phyloP scores from a whole-genome alignment of 352 stramenopile genomes.

The Pythium vanterpoolii region DNA sequence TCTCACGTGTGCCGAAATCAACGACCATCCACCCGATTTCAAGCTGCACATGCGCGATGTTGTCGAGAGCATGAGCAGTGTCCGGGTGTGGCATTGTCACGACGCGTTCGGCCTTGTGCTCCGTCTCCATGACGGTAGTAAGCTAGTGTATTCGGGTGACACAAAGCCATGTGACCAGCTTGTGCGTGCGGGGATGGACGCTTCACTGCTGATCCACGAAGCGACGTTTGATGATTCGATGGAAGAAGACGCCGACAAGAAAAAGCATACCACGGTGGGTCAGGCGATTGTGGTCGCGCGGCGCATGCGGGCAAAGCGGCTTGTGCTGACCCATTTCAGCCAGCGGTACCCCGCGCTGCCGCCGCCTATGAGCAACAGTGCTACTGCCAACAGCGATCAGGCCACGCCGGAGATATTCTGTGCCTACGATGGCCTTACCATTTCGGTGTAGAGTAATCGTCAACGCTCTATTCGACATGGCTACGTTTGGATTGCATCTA shows the following conservation, averaged over 20 bases:
- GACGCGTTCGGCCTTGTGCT: conserved; percentile 77
- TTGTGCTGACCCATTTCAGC: conserved; percentile 97
- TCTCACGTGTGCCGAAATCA: conserved; percentile 52
- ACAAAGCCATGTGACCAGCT: conserved; percentile 87
- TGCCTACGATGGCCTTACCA: conserved; percentile 39
- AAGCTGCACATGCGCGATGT: conserved; percentile 30
- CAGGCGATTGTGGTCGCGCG: conserved; percentile 88
- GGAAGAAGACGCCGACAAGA: conserved; percentile 89
- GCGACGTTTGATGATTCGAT: conserved; percentile 97
- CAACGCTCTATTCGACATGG: conserved; percentile 1
- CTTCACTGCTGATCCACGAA: conserved; percentile 94
- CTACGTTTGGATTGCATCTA: conserved; percentile 15
- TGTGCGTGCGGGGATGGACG: conserved; percentile 44
- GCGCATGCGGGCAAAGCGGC: conserved; percentile 68
- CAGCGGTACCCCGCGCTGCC: conserved; percentile 67
- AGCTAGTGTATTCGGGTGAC: conserved; percentile 92
- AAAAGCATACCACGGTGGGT: conserved; percentile 92
- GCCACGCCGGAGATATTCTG: conserved; percentile 22
- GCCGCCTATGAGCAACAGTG: conserved; percentile 23
- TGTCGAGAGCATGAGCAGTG: conserved; percentile 41
- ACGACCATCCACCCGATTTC: conserved; percentile 33
- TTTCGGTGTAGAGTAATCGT: not conserved
- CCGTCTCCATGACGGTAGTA: conserved; percentile 37
- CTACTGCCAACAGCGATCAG: not conserved
- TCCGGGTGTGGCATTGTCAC: conserved; percentile 80